Base-by-base conservation (phyloP, 2,329 filamentous ascomycete genomes). In the Penicillium sclerotiorum region DNA sequence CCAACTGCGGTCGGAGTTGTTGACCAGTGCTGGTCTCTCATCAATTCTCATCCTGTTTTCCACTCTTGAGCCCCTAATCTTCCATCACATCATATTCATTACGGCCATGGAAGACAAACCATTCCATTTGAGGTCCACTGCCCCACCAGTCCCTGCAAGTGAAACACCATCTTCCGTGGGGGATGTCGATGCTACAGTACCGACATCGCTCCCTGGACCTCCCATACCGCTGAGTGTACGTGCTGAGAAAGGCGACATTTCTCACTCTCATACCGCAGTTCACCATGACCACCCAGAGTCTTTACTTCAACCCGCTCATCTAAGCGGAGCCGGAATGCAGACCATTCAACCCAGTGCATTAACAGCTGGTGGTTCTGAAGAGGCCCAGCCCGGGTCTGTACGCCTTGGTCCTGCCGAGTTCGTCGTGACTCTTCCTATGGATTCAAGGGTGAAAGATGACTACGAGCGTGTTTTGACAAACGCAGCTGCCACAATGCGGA, bases 371-470 rank as follows among this genome's bases (percentile, higher is more conserved):
- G 52, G 59, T 32, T 41, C 50, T 8, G 65, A 68, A 37, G 56
- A 67, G 35, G 30, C 44, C n/a, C 30, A 47, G 12, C 67, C 64
- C 15, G 67, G 67, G 8, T 67, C 68, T 17, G 58, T 73, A 25
- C 56, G 62, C 17, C 66, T 75, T 42, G 70, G 71, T 2, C 64
- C 68, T 9, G 66, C 62, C 11, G 73, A 75, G 51, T 74, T 71
- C 53, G 72, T 69, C 15, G 60, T 75, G 7, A 65, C 70, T 5
- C 66, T 75, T 40, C 70, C 73, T 1, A 74, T 75, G 71, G 72
- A 75, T 52, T 71, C 72, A 18, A 65, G 72, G 28, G 65, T 74
- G 3, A 74, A 74, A 42, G 70, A 73, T 52, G 69, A 73, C 45
- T 75, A 75, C 45, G 70, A 73, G 45, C 58, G 58, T 23, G 61